These are phyloP conservation scores for Choanephora cucurbitarum DNA, from an alignment of 371 early-diverging fungal species.

Conservation along the genomic window DNA sequence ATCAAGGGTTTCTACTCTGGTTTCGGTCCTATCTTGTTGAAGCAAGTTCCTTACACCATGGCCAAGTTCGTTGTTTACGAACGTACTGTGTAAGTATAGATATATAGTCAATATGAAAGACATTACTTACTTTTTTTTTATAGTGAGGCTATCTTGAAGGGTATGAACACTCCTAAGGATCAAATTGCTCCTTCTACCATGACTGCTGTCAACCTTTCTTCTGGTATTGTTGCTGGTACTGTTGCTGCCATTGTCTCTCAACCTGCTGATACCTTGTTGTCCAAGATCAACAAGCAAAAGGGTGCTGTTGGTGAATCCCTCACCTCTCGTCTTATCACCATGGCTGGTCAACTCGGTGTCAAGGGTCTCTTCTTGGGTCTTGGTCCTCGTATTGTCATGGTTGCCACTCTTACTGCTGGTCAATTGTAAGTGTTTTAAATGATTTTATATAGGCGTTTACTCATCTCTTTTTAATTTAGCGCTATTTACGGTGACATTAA, in stretches of 20 bases:
- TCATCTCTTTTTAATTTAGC: slow-evolving; percentile 23
- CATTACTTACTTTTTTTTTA: neutral
- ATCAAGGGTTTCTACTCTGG: slow-evolving; percentile 77
- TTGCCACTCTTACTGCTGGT: slow-evolving; percentile 75
- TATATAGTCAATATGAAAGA: neutral
- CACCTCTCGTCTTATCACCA: slow-evolving; percentile 53
- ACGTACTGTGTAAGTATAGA: slow-evolving; percentile 49
- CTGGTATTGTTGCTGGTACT: slow-evolving; percentile 62
- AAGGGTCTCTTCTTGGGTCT: slow-evolving; percentile 72
- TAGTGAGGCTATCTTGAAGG: slow-evolving; percentile 53
- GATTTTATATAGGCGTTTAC: no score
- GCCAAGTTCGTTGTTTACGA: slow-evolving; percentile 65
- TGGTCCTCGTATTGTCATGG: slow-evolving; percentile 80
- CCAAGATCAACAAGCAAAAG: slow-evolving; percentile 73
- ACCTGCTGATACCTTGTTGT: slow-evolving; percentile 61
- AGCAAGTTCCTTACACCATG: slow-evolving; percentile 75
- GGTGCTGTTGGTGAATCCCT: slow-evolving; percentile 61
- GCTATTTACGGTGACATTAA: slow-evolving; percentile 68
- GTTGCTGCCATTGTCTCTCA: slow-evolving; percentile 63
- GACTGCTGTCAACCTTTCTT: slow-evolving; percentile 51
- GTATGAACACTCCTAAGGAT: slow-evolving; percentile 56
- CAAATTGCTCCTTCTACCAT: slow-evolving; percentile 46
- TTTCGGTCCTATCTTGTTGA: slow-evolving; percentile 76
- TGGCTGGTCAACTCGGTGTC: slow-evolving; percentile 66
- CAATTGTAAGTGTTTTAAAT: slow-evolving; percentile 53